These are phyloP conservation scores for Myxozyma neglecta DNA, from an alignment of 805 yeast species.

Conservation along the genomic window DNA sequence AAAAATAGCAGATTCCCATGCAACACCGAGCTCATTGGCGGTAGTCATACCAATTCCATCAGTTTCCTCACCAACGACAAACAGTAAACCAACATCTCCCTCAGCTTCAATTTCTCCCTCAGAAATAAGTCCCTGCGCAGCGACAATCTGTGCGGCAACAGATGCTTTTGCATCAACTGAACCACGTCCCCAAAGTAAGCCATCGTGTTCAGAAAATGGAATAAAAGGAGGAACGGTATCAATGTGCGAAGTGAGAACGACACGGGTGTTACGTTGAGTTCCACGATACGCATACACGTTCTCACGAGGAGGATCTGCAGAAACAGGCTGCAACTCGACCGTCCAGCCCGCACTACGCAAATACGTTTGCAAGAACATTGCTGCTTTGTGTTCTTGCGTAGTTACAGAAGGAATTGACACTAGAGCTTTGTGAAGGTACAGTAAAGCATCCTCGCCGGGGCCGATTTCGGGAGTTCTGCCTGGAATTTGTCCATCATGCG, in stretches of 20 bases:
- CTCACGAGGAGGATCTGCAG: constrained; percentile 41
- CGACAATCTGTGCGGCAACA: constrained; percentile 60
- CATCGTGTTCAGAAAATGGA: constrained; percentile 50
- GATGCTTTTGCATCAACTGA: constrained; percentile 71
- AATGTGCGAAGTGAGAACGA: constrained; percentile 61
- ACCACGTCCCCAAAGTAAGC: constrained; percentile 64
- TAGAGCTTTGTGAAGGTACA: constrained; percentile 39
- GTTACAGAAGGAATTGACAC: constrained; percentile 44
- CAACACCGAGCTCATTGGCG: constrained; percentile 45
- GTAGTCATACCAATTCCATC: constrained; percentile 62
- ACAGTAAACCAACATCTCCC: constrained; percentile 60
- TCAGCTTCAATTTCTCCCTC: constrained; percentile 43
- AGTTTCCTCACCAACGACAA: constrained; percentile 72
- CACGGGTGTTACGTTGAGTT: constrained; percentile 46
- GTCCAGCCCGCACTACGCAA: constrained; percentile 50
- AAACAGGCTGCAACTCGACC: constrained; percentile 49
- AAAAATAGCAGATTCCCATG: constrained; percentile 63
- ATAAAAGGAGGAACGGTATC: constrained; percentile 73
- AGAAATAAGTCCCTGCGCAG: constrained; percentile 51
- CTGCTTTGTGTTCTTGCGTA: constrained; percentile 43
- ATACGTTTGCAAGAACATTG: constrained; percentile 44
- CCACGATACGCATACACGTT: constrained; percentile 62
- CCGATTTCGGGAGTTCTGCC: constrained; percentile 3
- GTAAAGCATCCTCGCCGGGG: constrained; percentile 6
- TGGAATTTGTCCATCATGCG: not conserved